phyloP scores from a whole-genome alignment of 2,329 filamentous ascomycete species.

The Cryphonectria japonica region DNA sequence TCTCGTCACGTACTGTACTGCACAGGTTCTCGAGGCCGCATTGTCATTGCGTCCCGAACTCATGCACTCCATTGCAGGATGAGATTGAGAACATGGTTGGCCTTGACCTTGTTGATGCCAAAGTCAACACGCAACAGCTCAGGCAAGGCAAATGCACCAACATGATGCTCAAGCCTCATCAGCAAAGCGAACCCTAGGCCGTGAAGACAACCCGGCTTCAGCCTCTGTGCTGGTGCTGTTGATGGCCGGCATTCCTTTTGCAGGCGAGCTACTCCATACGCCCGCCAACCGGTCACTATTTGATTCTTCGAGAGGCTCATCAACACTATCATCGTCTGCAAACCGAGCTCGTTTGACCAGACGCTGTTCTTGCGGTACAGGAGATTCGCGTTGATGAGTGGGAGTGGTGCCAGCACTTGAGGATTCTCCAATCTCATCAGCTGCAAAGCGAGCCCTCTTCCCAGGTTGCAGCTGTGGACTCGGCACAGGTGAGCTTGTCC shows the following conservation, averaged over 20 bases:
- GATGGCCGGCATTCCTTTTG: too few relatives aligned
- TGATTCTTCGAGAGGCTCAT: not conserved
- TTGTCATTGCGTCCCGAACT: not conserved
- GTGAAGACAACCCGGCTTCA: not conserved
- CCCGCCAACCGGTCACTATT: not conserved
- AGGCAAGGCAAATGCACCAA: not conserved
- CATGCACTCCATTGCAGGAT: not conserved
- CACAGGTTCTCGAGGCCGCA: not conserved
- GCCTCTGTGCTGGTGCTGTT: not conserved
- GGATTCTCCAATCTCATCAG: not conserved
- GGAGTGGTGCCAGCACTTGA: not conserved
- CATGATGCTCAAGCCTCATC: not conserved
- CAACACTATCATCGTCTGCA: not conserved
- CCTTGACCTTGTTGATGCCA: not conserved
- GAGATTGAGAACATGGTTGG: not conserved
- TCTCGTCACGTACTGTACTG: not conserved
- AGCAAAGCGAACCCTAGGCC: not conserved
- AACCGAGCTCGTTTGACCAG: conserved; percentile 22
- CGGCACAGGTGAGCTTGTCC: not conserved
- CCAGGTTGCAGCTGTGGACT: not conserved
- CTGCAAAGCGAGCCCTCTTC: conserved; percentile 19
- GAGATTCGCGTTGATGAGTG: not conserved
- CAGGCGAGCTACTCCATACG: not conserved
- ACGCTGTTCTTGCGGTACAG: not conserved
- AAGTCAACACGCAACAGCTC: not conserved